A percentile compares a stretch with the other conserved stretches of the same genome.
These are phyloP conservation scores for Cytospora leucostoma DNA, from an alignment of 2,329 filamentous ascomycete species.

Conservation along the genomic window DNA sequence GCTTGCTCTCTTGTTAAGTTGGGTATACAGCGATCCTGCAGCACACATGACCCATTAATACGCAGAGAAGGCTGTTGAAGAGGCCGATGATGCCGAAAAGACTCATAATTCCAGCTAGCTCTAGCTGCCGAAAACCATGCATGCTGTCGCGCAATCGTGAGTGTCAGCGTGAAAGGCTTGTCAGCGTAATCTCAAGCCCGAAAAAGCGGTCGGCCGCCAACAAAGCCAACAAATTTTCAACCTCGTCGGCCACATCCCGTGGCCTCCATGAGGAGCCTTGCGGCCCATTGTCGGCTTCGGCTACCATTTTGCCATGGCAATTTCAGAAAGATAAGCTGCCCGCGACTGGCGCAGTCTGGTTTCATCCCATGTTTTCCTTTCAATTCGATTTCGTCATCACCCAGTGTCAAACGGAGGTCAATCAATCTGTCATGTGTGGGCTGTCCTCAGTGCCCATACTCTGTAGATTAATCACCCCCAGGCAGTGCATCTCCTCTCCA, in stretches of 20 bases:
- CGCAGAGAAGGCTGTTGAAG: no score
- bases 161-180: background rate
- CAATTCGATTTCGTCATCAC: background rate
- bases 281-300: background rate
- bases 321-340: background rate
- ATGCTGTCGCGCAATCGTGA: background rate
- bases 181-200: constrained; percentile 15
- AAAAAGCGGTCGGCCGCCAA: constrained; percentile 23
- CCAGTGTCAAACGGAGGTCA: background rate
- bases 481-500: background rate
- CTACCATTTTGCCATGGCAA: background rate
- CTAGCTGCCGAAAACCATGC: background rate
- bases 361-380: background rate
- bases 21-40: no score
- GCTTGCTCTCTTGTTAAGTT: no score
- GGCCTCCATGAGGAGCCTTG: background rate
- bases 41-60: no score
- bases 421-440: background rate
- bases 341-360: background rate
- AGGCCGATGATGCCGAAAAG: background rate
- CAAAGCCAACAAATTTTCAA: constrained; percentile 21
- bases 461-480: background rate
- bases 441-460: background rate
- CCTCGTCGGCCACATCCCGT: constrained; percentile 22
- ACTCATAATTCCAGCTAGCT: background rate